Base-by-base conservation (phyloP, 345 rosid genomes). In the Lepidium aucheri region DNA sequence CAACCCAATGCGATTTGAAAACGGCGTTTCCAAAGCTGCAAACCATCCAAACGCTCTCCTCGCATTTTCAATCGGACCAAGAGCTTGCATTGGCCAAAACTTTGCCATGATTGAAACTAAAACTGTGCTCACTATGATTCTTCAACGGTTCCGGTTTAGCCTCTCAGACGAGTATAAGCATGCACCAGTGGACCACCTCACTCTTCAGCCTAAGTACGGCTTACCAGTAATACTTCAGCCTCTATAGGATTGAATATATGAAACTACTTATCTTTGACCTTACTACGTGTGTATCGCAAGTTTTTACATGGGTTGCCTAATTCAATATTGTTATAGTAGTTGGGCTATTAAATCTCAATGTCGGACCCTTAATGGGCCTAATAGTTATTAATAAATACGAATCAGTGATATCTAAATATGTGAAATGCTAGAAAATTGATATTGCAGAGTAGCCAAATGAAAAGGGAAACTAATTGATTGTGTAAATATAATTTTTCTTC, bases 51-150 rank as follows among this genome's bases (percentile, higher is more conserved):
- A 68, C 69, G 85, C 78, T 15, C 54, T 83, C 54, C 69, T 83
- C 9, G 63, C 78, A 0, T 86, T n/a, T n/a, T n/a, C n/a, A n/a
- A n/a, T n/a, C n/a, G n/a, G n/a, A n/a, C n/a, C n/a, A n/a, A 77
- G 93, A 73, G 65, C 47, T 52, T 89, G 93, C 20, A 73, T 82
- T 4, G 87, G 90, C 18, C 89, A 82, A 70, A 72, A 64, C 46
- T 78, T 84, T 11, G 78, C 70, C 2, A 75, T 75, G 81, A 63
- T 80, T 8, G 86, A 79, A 63, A 78, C 75, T 2, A 74, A 78
- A 52, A 26, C 70, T 2, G 79, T 73, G 40, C 60, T 78, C 14
- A 26, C 79, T 0, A 52, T 82, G 69, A 62, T 77, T 14, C 82
- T 84, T 26, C 80, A 77, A 59, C 67, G 59, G 1, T 46, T 57